Evolutionary conservation across 2,329 filamentous ascomycete species (phyloP), one percentile per base, ranked within the genome.

Genomic region (Neopestalotiopsis clavispora): DNA sequence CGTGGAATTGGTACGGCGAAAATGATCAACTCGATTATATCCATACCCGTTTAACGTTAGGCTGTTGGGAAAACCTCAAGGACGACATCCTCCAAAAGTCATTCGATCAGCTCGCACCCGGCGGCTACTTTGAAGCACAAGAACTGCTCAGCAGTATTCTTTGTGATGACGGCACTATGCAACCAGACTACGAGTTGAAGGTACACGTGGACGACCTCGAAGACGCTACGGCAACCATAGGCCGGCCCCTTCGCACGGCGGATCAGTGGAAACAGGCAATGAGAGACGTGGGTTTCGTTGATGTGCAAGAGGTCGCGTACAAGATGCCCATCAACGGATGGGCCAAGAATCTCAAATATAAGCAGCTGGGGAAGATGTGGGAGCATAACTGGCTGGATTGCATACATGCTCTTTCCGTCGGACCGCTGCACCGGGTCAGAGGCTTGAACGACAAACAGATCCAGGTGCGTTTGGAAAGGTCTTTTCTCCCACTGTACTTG

Each of bases 51-150:
- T 77, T 82, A 45, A 85, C 85, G 0, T 74, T 83, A 10, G 85
- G 84, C 23, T 86, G 84, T 72, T 88, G 85, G 83, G 77, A 79
- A 6, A 79, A 83, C 67, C 86, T 85, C 73, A 81, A 84, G 66
- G 73, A 74, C 1, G 80, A 87, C 63, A 79, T 89, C 23, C 86
- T 91, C 67, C 77, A 79, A 40, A 85, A 85, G 69, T 84, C 86
- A 4, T 87, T 85, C 69, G 77, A 80, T n/a, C 78, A 82, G 52
- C 78, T 89, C 0, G 76, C 78, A 13, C 86, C 86, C 0, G 87
- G 86, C 40, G 86, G 86, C 58, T 89, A 84, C 80, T 80, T 88
- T 59, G 86, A 89, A 74, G 84, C 83, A 2, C 86, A 88, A 71
- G 86, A 89, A 72, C 75, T 80, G 12, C 79, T 82, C 68, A 76